These are phyloP conservation scores for Tetrastigma voinierianum DNA, from an alignment of 164 flowering plant genomes.

Conservation along the genomic window DNA sequence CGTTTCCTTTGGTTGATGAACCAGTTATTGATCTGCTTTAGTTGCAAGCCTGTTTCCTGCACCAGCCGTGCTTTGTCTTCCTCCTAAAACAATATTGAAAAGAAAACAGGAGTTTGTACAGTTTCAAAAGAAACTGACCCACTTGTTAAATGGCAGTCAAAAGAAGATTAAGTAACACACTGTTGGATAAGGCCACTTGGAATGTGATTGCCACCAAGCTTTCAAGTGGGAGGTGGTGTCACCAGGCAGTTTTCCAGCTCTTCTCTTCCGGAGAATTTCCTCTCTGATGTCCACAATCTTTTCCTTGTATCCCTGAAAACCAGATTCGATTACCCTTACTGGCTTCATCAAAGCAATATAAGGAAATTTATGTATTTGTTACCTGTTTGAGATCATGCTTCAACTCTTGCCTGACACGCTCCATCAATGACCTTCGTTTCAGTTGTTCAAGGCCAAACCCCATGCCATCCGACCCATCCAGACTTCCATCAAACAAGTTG, in stretches of 20 bases:
- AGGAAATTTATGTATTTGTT: not conserved
- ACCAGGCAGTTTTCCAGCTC: constrained; percentile 87
- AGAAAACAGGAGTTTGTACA: not conserved
- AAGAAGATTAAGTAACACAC: constrained; percentile 28
- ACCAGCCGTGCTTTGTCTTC: constrained; percentile 87
- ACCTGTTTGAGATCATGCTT: constrained; percentile 88
- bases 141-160: no score
- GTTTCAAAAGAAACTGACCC: not conserved
- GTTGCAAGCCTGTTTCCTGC: constrained; percentile 84
- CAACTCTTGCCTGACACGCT: constrained; percentile 79
- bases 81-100: constrained; percentile 40
- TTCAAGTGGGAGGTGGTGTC: constrained; percentile 77
- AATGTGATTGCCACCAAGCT: constrained; percentile 95
- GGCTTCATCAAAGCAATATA: not conserved
- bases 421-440: constrained; percentile 81
- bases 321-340: not conserved
- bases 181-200: constrained; percentile 91
- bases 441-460: constrained; percentile 83
- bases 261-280: constrained; percentile 76
- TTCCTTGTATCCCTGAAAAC: constrained; percentile 71
- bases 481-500: constrained; percentile 64
- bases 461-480: constrained; percentile 64
- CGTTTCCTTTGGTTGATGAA: constrained; percentile 89
- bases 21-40: constrained; percentile 93
- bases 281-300: constrained; percentile 74